phyloP scores from a whole-genome alignment of 257 asterid species.

The Solanum sitiens region DNA sequence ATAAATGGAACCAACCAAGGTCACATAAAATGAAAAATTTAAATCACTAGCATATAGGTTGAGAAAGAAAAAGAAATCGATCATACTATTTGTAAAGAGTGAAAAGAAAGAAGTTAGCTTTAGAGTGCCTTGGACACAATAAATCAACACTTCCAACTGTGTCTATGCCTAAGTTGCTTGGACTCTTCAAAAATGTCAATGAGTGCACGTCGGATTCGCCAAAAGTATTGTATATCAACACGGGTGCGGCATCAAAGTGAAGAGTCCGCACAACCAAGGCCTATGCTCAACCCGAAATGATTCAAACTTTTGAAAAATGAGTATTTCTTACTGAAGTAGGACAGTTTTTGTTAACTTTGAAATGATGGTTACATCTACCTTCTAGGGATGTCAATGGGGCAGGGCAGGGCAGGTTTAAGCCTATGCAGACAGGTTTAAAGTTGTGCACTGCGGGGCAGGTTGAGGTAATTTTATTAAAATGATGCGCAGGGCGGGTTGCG shows the following conservation, averaged over 20 bases:
- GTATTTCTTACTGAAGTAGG: not conserved
- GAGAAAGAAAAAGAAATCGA: not conserved
- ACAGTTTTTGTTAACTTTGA: not conserved
- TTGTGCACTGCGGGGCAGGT: not conserved
- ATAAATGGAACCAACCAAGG: not conserved
- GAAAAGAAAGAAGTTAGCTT: not conserved
- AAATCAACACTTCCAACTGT: not conserved
- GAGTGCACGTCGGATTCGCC: no score
- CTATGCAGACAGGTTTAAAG: not conserved
- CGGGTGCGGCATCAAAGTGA: no score
- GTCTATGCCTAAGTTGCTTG: not conserved
- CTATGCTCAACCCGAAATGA: not conserved
- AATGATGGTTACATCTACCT: not conserved
- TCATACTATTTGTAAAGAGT: not conserved
- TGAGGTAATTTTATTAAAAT: not conserved
- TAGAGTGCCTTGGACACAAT: not conserved
- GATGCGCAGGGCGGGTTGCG: no score
- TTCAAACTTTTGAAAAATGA: not conserved
- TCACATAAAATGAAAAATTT: not conserved
- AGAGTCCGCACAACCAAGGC: no score
- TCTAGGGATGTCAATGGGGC: not conserved
- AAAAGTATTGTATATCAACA: no score
- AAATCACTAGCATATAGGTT: not conserved
- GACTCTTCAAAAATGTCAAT: no score
- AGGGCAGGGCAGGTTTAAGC: not conserved